Conservation (phyloP, 768 basidiomycete species). For the Tricholoma matsutake region DNA sequence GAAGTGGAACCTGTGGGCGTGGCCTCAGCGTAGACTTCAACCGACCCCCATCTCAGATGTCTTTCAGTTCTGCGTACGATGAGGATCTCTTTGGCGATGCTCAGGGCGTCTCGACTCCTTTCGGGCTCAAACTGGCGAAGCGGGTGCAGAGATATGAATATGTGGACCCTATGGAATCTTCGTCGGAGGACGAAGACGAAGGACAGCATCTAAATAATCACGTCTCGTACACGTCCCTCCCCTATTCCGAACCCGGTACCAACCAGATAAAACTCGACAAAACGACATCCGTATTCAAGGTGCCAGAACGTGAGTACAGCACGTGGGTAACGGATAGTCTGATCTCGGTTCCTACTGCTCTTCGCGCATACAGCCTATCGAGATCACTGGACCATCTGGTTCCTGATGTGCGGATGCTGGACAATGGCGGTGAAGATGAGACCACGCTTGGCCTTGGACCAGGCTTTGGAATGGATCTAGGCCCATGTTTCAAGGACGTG, state of each 20-base stretch:
- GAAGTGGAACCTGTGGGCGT: conserved; percentile 14
- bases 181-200: conserved; percentile 19
- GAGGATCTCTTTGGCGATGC: conserved; percentile 21
- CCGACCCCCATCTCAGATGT: conserved; percentile 38
- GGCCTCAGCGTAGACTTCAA: conserved; percentile 34
- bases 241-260: not conserved
- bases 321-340: conserved; percentile 42
- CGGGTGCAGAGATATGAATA: conserved; percentile 1
- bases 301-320: not conserved
- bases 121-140: conserved; percentile 3
- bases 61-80: conserved; percentile 19
- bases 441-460: conserved; percentile 8
- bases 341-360: conserved; percentile 39
- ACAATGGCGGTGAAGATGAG: not conserved
- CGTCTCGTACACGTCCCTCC: not conserved
- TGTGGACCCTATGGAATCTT: not conserved
- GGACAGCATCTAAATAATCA: conserved; percentile 18
- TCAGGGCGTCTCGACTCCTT: conserved; percentile 28
- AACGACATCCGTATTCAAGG: not conserved
- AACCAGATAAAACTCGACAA: not conserved
- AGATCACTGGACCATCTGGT: not conserved
- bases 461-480: not conserved
- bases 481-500: not conserved
- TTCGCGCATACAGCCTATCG: conserved; percentile 12
- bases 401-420: not conserved